Base-by-base conservation (phyloP, 805 yeast genomes). In the Metschnikowia hibisci region DNA sequence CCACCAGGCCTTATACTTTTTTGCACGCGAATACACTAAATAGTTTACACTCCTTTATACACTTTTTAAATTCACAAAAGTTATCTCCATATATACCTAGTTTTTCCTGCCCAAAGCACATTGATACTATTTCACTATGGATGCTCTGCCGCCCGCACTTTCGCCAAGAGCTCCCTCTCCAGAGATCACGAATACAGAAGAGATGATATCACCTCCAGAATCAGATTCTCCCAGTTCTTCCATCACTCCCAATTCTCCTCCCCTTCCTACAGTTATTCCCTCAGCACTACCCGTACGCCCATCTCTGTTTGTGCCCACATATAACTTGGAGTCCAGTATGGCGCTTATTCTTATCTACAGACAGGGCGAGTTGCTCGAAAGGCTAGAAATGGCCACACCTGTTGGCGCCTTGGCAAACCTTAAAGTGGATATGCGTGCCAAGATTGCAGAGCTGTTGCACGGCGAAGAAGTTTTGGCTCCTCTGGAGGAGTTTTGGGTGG, bases 401-500 rank as follows among this genome's bases (percentile, higher is more conserved):
- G 47, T 45, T 11, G 53, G 46, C 5, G 37, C 42, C 5, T 45
- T 44, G 36, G 34, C 53, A 30, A 48, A 41, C 30, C 34, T 37
- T 13, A 30, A 42, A n/a, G 32, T 48, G 12, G 47, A 48, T 28
- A 14, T 46, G 15, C 18, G 26, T 14, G 33, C 34, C 22, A 33
- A 36, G 26, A 7, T 31, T 26, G 27, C 38, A 16, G 32, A 26
- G 12, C 42, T 32, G 40, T 14, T 18, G 14, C 29, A n/a, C 8
- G 33, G 33, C 16, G 45, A 34, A 7, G 44, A 34, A 10, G 13
- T 12, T 3, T 14, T 20, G 40, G 40, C 33, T 20, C 34, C 34
- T 11, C 39, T 35, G 39, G 46, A 41, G 13, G 43, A 42, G 25
- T 57, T 48, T 43, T 62, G 64, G 66, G 39, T 31, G 23, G 43